Percentiles rank a stretch among this genome's conserved stretches.
phyloP scores from a whole-genome alignment of 352 stramenopile genomes.

The Phytophthora capsici region DNA sequence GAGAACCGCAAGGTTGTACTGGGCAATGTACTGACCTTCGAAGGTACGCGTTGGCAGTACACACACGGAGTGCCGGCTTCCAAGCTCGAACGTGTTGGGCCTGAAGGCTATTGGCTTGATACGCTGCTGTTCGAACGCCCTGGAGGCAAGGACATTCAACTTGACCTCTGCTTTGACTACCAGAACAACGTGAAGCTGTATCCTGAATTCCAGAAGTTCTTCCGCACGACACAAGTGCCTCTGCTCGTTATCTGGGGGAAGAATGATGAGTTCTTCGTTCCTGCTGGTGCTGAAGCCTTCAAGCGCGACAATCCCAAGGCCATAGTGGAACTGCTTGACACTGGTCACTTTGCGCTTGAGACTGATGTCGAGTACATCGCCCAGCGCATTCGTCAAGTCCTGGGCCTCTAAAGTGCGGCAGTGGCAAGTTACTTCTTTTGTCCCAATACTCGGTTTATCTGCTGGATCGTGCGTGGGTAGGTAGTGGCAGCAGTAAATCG shows the following conservation, averaged over 20 bases:
- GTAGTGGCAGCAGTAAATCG: too few species aligned
- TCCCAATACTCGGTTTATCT: too few species aligned
- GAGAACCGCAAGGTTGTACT: background rate
- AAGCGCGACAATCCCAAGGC: conserved; percentile 1
- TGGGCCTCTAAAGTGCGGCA: background rate
- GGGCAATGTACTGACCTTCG: background rate
- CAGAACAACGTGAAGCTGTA: background rate
- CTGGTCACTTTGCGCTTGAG: background rate
- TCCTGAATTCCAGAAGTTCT: conserved; percentile 1
- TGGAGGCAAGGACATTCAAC: background rate
- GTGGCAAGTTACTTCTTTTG: too few species aligned
- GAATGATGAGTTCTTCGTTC: background rate
- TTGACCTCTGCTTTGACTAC: background rate
- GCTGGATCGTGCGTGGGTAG: too few species aligned
- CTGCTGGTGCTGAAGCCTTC: background rate
- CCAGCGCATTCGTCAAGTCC: background rate
- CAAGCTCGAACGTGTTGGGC: background rate
- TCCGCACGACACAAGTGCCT: background rate
- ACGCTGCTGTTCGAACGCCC: background rate
- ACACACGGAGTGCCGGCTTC: background rate
- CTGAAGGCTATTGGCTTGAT: background rate
- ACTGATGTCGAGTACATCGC: background rate
- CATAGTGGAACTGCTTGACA: background rate
- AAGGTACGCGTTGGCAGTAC: conserved; percentile 2
- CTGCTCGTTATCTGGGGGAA: background rate